Evolutionary conservation across 805 yeast genomes (phyloP).

Genomic region (Torulaspora quercuum): DNA sequence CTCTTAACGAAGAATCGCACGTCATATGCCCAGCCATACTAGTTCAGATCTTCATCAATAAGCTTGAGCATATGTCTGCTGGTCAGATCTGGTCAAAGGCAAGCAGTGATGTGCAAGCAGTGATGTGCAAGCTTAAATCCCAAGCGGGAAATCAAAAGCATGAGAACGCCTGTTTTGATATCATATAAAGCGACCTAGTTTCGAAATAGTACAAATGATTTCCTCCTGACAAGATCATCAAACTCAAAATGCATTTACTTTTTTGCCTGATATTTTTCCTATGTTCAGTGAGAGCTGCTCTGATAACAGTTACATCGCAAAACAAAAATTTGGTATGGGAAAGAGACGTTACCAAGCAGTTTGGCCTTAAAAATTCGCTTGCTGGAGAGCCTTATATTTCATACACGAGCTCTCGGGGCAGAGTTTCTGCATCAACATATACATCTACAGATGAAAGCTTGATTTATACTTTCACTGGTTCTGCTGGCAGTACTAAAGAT

Average conservation of each 20-base stretch:
- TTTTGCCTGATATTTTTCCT: conserved; percentile 3
- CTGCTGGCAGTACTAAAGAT: neutral
- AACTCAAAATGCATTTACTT: conserved; percentile 6
- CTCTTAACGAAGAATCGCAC: too few relatives aligned
- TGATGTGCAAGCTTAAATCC: too few relatives aligned
- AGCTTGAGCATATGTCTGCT: too few relatives aligned
- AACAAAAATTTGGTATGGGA: conserved; percentile 9
- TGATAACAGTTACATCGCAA: conserved; percentile 1
- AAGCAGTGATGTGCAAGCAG: too few relatives aligned
- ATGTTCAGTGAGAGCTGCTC: conserved; percentile 6
- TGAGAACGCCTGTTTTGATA: too few relatives aligned
- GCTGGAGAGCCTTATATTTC: conserved; percentile 14
- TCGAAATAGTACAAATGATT: too few relatives aligned
- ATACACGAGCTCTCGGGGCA: conserved; percentile 1
- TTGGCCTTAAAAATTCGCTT: conserved; percentile 2
- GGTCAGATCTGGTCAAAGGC: too few relatives aligned
- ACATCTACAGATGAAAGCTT: neutral
- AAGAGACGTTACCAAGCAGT: conserved; percentile 6
- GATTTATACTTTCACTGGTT: neutral
- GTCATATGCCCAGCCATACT: too few relatives aligned
- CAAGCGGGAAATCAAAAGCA: too few relatives aligned
- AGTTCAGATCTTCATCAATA: too few relatives aligned
- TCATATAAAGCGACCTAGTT: too few relatives aligned
- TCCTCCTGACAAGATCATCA: neutral
- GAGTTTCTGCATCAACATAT: conserved; percentile 9